Conservation (phyloP, 73 alveolate genomes). For the Paramecium octaurelia region DNA sequence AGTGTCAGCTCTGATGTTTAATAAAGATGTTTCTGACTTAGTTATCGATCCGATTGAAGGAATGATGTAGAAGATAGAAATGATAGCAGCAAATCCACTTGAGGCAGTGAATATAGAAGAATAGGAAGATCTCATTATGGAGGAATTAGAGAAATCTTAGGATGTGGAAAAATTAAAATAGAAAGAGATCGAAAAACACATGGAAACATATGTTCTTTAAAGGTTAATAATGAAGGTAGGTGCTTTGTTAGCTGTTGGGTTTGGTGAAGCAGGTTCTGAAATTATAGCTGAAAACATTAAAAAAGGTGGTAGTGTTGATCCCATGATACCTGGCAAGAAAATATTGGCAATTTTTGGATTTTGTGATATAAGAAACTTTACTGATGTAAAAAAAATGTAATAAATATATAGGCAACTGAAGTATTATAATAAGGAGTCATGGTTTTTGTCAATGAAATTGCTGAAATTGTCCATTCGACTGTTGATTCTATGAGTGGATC, state of each 20-base stretch:
- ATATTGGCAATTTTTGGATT: constrained; percentile 94
- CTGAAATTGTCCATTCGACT: constrained; percentile 90
- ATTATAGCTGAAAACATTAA: constrained; percentile 94
- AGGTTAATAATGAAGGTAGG: constrained; percentile 93
- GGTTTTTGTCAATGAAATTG: constrained; percentile 97
- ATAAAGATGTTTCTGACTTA: constrained; percentile 72
- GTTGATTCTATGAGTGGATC: constrained; percentile 89
- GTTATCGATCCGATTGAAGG: constrained; percentile 85
- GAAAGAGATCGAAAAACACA: constrained; percentile 48
- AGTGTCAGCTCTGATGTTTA: constrained; percentile 69
- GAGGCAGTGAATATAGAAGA: constrained; percentile 81
- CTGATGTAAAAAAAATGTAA: constrained; percentile 66
- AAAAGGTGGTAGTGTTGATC: constrained; percentile 91
- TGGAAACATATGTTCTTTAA: constrained; percentile 92
- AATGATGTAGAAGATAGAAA: constrained; percentile 79
- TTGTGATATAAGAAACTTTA: constrained; percentile 95
- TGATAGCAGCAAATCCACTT: constrained; percentile 83
- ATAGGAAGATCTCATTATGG: constrained; percentile 50
- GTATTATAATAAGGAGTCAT: constrained; percentile 92
- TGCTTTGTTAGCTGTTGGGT: constrained; percentile 93
- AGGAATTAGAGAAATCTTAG: constrained; percentile 51
- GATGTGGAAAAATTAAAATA: constrained; percentile 25
- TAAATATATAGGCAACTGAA: constrained; percentile 77
- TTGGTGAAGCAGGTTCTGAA: constrained; percentile 99
- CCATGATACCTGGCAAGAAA: constrained; percentile 95